phyloP scores from a whole-genome alignment of 2,329 filamentous ascomycete genomes.

The Xylariaceae sp. region DNA sequence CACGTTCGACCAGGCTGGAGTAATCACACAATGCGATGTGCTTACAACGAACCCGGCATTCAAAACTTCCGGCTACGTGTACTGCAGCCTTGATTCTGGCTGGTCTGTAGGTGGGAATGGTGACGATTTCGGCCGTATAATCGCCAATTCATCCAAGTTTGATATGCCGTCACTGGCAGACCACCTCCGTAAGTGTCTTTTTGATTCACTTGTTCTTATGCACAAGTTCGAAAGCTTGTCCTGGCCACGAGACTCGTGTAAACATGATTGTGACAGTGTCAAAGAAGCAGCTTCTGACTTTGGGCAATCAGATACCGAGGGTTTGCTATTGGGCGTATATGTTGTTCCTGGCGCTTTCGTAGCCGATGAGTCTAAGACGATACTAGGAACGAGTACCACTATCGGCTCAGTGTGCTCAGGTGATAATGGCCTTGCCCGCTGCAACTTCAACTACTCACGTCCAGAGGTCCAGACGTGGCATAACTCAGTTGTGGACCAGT shows the following conservation, averaged over 20 bases:
- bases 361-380: conserved; percentile 21
- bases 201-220: neutral
- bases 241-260: neutral
- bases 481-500: conserved; percentile 25
- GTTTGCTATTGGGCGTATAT: conserved; percentile 26
- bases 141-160: conserved; percentile 20
- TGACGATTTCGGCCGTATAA: conserved; percentile 27
- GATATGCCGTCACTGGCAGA: conserved; percentile 21
- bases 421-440: conserved; percentile 16
- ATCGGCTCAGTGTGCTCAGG: conserved; percentile 20
- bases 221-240: too few relatives aligned
- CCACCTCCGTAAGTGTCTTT: conserved; percentile 15
- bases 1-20: conserved; percentile 16
- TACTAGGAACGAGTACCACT: conserved; percentile 23
- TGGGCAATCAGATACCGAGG: conserved; percentile 11
- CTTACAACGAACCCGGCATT: conserved; percentile 14
- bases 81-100: conserved; percentile 27
- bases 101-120: conserved; percentile 22
- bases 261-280: neutral
- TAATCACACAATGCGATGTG: conserved; percentile 22
- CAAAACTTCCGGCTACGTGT: conserved; percentile 19
- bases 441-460: conserved; percentile 25
- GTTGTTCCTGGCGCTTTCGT: conserved; percentile 24
- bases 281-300: neutral
- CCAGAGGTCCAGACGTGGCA: conserved; percentile 26